Conservation (phyloP, 768 basidiomycete species). For the Hemileccinum rubropunctum region DNA sequence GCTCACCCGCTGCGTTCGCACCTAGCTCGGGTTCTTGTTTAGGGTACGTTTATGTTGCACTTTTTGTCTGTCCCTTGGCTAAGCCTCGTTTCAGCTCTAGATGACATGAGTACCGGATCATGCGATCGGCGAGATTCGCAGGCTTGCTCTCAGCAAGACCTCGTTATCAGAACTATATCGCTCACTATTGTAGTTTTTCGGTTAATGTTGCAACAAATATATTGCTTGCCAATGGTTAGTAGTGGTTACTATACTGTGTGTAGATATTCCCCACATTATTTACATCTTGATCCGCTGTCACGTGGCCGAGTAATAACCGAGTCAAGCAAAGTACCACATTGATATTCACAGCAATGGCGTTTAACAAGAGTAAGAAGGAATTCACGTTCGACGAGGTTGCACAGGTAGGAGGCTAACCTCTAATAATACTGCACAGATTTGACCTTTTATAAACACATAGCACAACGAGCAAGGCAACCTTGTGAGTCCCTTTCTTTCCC, state of each 20-base stretch:
- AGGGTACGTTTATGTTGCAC: slow-evolving; percentile 33
- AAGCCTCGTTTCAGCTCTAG: slow-evolving; percentile 17
- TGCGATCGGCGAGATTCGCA: neutral
- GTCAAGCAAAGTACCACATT: too few species aligned
- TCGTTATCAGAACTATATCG: neutral
- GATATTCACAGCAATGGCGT: too few species aligned
- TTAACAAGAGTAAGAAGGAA: slow-evolving; percentile 29
- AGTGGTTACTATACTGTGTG: too few species aligned
- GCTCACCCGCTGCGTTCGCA: neutral
- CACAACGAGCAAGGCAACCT: slow-evolving; percentile 87
- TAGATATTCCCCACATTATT: too few species aligned
- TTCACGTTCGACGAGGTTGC: slow-evolving; percentile 62
- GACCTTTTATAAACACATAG: slow-evolving; percentile 36
- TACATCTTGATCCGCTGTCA: too few species aligned
- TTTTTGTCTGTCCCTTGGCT: neutral
- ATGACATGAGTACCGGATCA: neutral
- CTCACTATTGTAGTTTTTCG: neutral
- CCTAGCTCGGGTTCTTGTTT: slow-evolving; percentile 45
- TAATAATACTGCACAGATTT: too few species aligned
- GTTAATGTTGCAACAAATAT: too few species aligned
- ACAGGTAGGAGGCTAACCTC: slow-evolving; percentile 44
- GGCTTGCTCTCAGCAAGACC: neutral
- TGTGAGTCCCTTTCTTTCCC: slow-evolving; percentile 38
- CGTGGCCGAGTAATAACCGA: too few species aligned
- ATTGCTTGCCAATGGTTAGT: too few species aligned